A percentile compares a stretch with the other conserved stretches of the same genome.
Conservation (phyloP, 73 alveolate genomes). For the Tetrahymena malaccensis region DNA sequence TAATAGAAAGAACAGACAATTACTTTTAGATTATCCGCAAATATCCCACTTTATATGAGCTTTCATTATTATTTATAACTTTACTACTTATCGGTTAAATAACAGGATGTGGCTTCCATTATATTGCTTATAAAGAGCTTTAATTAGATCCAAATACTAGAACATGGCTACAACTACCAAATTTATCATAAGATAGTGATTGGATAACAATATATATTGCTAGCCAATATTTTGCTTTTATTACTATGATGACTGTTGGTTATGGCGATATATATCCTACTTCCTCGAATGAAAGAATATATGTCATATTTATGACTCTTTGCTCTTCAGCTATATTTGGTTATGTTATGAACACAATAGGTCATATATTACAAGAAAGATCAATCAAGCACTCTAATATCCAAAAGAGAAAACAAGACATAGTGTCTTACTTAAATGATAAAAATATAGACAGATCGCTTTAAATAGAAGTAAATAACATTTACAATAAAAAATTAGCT, state of each 20-base stretch:
- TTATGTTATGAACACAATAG: slow-evolving; percentile 32
- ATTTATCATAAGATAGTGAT: neutral
- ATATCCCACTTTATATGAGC: neutral
- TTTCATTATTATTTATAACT: neutral
- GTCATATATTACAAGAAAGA: neutral
- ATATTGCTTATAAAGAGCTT: neutral
- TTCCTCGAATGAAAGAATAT: slow-evolving; percentile 67
- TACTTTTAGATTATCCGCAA: neutral
- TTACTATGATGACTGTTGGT: slow-evolving; percentile 91
- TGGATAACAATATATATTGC: slow-evolving; percentile 11
- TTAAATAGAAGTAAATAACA: neutral
- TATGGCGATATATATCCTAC: slow-evolving; percentile 88
- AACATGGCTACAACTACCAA: neutral
- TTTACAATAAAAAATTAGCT: too few species aligned
- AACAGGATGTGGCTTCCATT: neutral
- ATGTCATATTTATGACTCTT: slow-evolving; percentile 79
- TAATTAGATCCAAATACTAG: neutral
- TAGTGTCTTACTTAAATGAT: neutral
- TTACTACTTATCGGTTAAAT: neutral
- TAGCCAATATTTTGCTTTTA: slow-evolving; percentile 66
- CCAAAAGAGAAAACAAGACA: neutral
- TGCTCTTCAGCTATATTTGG: slow-evolving; percentile 34
- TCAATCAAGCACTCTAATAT: neutral
- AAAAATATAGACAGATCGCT: neutral
- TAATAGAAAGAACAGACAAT: neutral